Evolutionary conservation across 2,329 filamentous ascomycete genomes (phyloP), one percentile per base, ranked within the genome.

Genomic region (Rosellinia necatrix): DNA sequence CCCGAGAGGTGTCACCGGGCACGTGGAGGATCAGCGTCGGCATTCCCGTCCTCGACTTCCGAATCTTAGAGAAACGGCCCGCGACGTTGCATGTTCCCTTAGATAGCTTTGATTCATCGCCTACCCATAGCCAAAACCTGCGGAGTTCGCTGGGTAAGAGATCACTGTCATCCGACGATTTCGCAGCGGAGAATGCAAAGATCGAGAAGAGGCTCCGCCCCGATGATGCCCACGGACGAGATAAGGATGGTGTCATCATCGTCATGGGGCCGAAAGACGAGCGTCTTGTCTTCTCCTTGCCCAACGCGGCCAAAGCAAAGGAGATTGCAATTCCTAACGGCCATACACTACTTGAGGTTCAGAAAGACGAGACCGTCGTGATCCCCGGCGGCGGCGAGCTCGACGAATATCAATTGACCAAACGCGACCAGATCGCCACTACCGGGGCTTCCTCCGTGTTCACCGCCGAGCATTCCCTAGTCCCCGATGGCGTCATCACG

Each of bases 1-100:
- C 73, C 59, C 79, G 76, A 65, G 75, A 77, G 24, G 67, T 85
- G 29, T 75, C 70, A 13, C 82, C 82, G 3, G 82, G 81, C 25
- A 82, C 81, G 1, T 85, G 82, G 81, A 75, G 80, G 56, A 83
- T 85, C 62, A 76, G 72, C 52, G 75, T 84, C 60, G 71, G 73
- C 40, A 71, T 75, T 21, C 78, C 80, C 19, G 77, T 84, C 7
- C 71, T 85, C 29, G 82, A 85, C 66, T 85, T 85, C 58, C 76
- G 82, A 56, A 79, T 85, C 29, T 68, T 85, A 17, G 80, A 83
- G 66, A 83, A 82, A 68, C 76, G 78, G 4, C 78, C 77, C 9
- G 75, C 79, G 29, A 70, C 66, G 44, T 56, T 79, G 58, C 72
- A 76, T 17, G 56, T 65, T 53, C 70, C 53, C 52, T 68, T 57